Base-by-base conservation (phyloP, 2,329 filamentous ascomycete genomes). In the Ophiostoma tasmaniense region DNA sequence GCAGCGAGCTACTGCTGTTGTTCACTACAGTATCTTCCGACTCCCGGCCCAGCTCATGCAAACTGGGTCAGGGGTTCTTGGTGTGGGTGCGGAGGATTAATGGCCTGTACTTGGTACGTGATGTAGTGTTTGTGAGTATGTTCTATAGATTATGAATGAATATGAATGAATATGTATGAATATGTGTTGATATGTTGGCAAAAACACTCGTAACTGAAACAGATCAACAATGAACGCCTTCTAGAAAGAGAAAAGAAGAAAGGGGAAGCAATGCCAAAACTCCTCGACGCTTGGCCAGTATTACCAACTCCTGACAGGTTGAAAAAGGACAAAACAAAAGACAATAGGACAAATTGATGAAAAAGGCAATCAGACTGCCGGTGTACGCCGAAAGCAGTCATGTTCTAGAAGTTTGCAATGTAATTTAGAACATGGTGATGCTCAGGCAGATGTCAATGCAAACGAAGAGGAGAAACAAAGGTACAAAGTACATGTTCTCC, bases 21-120 rank as follows among this genome's bases (percentile, higher is more conserved):
- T n/a, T n/a, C n/a, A n/a, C n/a, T 33, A 33, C 33, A 39, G 14
- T 39, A 45, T 45, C 5, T 45, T 17, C 42, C 42, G 42, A 4
- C 33, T 8, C 37, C 37, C 20, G 17, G 39, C 42, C 42, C 17
- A 45, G 42, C 42, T 17, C 42, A 45, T 45, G 50, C 50, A 55
- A 55, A 55, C 50, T 55, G n/a, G 50, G 50, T 55, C 50, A 55
- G 50, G 50, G 50, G 50, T 25, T 55, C 50, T 55, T 55, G 50
- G 50, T 55, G 50, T 55, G 22, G 50, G 50, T 55, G 50, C 50
- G 50, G 50, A 55, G 50, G 50, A 55, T 55, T 55, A 55, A 55
- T 25, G 50, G 50, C n/a, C n/a, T n/a, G n/a, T n/a, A n/a, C n/a
- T n/a, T n/a, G n/a, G n/a, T n/a, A n/a, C n/a, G n/a, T 52, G 20